These are phyloP conservation scores for Daldinia loculata DNA, from an alignment of 495 filamentous ascomycete genomes.

Conservation along the genomic window DNA sequence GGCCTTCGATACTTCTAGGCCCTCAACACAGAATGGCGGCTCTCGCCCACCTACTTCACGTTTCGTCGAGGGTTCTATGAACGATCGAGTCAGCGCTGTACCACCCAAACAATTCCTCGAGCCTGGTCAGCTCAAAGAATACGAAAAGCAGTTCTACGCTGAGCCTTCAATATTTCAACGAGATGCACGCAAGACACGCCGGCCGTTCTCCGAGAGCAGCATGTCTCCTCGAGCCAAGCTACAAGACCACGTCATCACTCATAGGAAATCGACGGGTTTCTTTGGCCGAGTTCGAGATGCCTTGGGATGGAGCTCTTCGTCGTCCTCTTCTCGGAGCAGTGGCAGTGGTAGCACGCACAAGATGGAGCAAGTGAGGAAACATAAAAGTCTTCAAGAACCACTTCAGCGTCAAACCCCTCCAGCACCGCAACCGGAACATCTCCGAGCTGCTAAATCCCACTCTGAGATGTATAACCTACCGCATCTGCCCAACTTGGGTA, in stretches of 20 bases:
- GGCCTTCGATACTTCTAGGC: constrained; percentile 35
- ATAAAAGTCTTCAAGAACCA: constrained; percentile 40
- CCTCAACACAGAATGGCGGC: constrained; percentile 50
- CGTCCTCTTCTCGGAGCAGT: constrained; percentile 5
- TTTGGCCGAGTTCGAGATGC: constrained; percentile 43
- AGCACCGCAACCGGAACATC: constrained; percentile 31
- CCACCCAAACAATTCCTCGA: constrained; percentile 71
- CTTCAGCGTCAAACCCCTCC: constrained; percentile 11
- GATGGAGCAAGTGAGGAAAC: constrained; percentile 34
- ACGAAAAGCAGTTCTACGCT: constrained; percentile 50
- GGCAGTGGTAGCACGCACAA: constrained; percentile 13
- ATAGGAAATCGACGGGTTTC: constrained; percentile 45
- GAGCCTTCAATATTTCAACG: constrained; percentile 9
- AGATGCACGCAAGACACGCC: constrained; percentile 28
- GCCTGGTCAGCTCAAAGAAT: constrained; percentile 52
- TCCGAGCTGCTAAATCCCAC: constrained; percentile 41
- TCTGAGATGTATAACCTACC: constrained; percentile 44
- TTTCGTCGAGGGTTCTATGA: constrained; percentile 81
- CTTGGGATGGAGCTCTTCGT: constrained; percentile 27
- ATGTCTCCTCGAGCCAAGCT: background rate
- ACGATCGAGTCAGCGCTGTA: constrained; percentile 72
- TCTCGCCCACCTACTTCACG: constrained; percentile 56
- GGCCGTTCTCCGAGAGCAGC: constrained; percentile 39
- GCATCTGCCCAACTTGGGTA: constrained; percentile 23
- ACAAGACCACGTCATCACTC: constrained; percentile 31